Conservation (phyloP, 768 basidiomycete genomes). For the Lactifluus volemus region DNA sequence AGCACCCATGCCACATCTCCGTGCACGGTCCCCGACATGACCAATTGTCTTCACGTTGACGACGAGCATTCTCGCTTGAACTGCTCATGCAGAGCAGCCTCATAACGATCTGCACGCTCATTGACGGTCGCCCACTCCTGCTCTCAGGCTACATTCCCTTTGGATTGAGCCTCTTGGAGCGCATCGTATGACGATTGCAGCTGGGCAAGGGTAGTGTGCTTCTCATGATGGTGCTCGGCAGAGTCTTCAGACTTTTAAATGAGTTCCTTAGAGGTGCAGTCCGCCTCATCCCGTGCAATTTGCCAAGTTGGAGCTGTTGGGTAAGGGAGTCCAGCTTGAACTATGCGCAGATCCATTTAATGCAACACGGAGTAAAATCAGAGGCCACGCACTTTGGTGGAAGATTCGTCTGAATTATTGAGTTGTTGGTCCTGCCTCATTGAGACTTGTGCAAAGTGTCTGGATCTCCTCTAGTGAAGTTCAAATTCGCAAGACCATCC, state of each 20-base stretch:
- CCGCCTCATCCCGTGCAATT: constrained; percentile 47
- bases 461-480: constrained; percentile 56
- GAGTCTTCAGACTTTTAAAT: constrained; percentile 71
- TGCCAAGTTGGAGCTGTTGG: constrained; percentile 72
- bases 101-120: too few species aligned
- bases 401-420: constrained; percentile 62
- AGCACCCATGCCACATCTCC: too few species aligned
- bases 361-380: neutral
- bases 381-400: constrained; percentile 51
- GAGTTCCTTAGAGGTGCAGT: constrained; percentile 63
- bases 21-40: too few species aligned
- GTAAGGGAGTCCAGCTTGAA: constrained; percentile 81
- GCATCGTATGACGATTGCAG: constrained; percentile 74
- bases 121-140: too few species aligned
- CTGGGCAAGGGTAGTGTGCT: constrained; percentile 67
- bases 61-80: too few species aligned
- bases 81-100: too few species aligned
- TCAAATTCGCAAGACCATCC: neutral
- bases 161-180: constrained; percentile 22
- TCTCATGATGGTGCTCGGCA: constrained; percentile 70
- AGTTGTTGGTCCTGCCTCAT: constrained; percentile 62
- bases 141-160: too few species aligned
- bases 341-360: constrained; percentile 30
- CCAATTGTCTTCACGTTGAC: too few species aligned
- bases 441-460: constrained; percentile 56